Percentiles rank a stretch among this genome's conserved stretches.
These are phyloP conservation scores for Colletotrichum australisinense DNA, from an alignment of 2,329 filamentous ascomycete species.

Conservation along the genomic window DNA sequence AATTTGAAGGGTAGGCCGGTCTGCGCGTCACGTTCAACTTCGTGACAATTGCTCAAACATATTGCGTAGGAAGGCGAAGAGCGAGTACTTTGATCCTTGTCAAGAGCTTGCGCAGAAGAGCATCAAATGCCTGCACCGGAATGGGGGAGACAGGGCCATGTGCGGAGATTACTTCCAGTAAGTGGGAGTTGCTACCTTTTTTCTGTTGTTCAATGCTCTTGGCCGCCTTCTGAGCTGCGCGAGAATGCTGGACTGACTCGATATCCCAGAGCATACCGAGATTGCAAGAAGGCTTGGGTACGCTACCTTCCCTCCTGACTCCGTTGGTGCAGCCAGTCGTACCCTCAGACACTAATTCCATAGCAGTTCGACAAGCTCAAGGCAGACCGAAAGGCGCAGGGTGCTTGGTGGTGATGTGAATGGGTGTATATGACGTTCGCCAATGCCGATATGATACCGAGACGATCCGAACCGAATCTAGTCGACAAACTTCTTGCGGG, in stretches of 20 bases:
- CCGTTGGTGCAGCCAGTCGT: background rate
- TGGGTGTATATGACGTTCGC: background rate
- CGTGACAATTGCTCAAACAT: background rate
- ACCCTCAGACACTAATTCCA: background rate
- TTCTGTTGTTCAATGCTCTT: background rate
- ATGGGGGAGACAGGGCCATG: conserved; percentile 88
- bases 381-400: conserved; percentile 40
- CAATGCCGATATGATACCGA: background rate
- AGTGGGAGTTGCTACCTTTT: conserved; percentile 46
- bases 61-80: conserved; percentile 78
- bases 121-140: conserved; percentile 88
- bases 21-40: background rate
- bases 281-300: conserved; percentile 97
- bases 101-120: conserved; percentile 90
- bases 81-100: conserved; percentile 94
- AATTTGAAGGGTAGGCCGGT: conserved; percentile 70
- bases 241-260: no score
- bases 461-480: background rate
- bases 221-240: background rate
- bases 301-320: conserved; percentile 35
- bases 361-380: conserved; percentile 44
- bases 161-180: conserved; percentile 97
- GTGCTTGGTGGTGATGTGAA: conserved; percentile 36
- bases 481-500: background rate
- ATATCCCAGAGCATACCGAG: conserved; percentile 82